Evolutionary conservation across 1,139 yeast genomes (phyloP).

Genomic region (Chernovozyma aurita): DNA sequence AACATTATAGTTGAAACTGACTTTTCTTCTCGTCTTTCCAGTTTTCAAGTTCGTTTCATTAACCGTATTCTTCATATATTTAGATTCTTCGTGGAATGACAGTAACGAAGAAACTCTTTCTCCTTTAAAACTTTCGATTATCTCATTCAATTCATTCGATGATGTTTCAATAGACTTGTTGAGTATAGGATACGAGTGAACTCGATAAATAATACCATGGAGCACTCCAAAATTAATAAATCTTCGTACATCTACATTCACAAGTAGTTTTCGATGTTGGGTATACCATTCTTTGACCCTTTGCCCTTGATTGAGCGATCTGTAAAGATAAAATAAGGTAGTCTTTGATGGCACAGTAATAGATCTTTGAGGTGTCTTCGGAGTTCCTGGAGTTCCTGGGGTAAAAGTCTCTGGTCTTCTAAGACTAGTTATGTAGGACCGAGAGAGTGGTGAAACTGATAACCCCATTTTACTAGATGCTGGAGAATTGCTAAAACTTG

Average conservation of each 20-base stretch:
- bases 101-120: constrained; percentile 3
- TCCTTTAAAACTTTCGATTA: constrained; percentile 18
- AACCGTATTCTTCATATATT: constrained; percentile 22
- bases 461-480: background rate
- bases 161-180: constrained; percentile 33
- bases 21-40: constrained; percentile 21
- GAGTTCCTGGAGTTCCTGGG: constrained; percentile 3
- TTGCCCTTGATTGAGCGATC: constrained; percentile 75
- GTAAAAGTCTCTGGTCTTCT: background rate
- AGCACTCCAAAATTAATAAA: constrained; percentile 84
- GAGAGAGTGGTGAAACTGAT: background rate
- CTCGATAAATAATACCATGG: constrained; percentile 76
- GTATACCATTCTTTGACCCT: constrained; percentile 77
- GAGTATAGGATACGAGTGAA: constrained; percentile 69
- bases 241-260: constrained; percentile 72
- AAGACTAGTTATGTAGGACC: background rate
- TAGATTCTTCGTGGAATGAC: constrained; percentile 7
- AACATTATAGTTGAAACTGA: constrained; percentile 30
- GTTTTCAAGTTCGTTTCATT: constrained; percentile 25
- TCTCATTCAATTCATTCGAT: constrained; percentile 23
- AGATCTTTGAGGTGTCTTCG: constrained; percentile 8
- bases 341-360: constrained; percentile 58
- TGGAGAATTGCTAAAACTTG: constrained; percentile 10
- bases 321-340: constrained; percentile 66
- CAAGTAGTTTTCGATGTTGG: constrained; percentile 53